Conservation (phyloP, 2,329 filamentous ascomycete species). For the Teratosphaeria zuluensis region DNA sequence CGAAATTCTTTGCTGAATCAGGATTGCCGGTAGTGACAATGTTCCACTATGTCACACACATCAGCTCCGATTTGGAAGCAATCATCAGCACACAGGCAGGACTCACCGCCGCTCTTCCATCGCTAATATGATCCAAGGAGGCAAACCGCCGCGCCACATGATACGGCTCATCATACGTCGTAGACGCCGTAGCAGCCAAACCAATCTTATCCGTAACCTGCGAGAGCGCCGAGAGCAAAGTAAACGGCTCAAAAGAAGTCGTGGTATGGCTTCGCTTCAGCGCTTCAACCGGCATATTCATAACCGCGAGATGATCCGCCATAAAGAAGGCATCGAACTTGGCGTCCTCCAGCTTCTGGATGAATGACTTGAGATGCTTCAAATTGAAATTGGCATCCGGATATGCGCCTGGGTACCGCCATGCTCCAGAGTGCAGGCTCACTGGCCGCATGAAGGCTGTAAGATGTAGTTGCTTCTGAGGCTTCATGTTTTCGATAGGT, state of each 20-base stretch:
- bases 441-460: conserved; percentile 53
- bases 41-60: conserved; percentile 32
- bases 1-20: conserved; percentile 38
- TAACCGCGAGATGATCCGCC: conserved; percentile 34
- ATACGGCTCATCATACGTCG: conserved; percentile 30
- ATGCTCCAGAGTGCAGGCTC: conserved; percentile 42
- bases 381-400: conserved; percentile 52
- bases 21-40: conserved; percentile 43
- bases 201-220: conserved; percentile 34
- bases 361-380: conserved; percentile 42
- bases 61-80: not conserved
- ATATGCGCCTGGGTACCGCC: conserved; percentile 46
- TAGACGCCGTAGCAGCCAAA: not conserved
- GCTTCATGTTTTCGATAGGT: not conserved
- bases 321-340: conserved; percentile 46
- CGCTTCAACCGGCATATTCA: conserved; percentile 41
- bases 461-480: conserved; percentile 38
- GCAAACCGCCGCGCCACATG: conserved; percentile 28
- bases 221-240: conserved; percentile 35
- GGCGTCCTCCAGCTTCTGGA: conserved; percentile 40
- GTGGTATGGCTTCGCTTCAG: conserved; percentile 49
- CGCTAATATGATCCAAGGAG: conserved; percentile 30
- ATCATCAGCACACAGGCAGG: not conserved
- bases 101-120: conserved; percentile 24
- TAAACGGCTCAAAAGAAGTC: conserved; percentile 44